Base-by-base conservation (phyloP, 768 basidiomycete species). In the Dioszegia aurantiaca region DNA sequence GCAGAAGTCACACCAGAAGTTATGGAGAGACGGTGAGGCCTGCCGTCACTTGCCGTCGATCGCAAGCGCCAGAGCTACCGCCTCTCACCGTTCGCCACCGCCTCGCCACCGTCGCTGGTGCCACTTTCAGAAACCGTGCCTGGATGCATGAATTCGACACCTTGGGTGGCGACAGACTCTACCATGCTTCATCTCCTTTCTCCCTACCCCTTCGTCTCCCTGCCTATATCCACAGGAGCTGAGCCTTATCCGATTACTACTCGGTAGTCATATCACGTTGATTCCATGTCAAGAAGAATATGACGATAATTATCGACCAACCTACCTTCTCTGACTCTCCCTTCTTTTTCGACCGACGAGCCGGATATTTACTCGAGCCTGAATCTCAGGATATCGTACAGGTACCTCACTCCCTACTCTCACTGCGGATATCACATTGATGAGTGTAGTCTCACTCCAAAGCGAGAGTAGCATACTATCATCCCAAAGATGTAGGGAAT, bases 391-490 rank as follows among this genome's bases (percentile, higher is more conserved):
- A 60, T 37, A 44, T 62, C 24, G 65, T 77, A 21, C 69, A 71
- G 56, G 78, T 78, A 39, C 59, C 74, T 69, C 31, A 9, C 43
- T n/a, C 0, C 31, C 11, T 27, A 2, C 12, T 24, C 41, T 16
- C 19, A 42, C 33, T n/a, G 40, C 14, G 6, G 40, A 8, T 42
- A 42, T 42, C 17, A 19, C n/a, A 24, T 28, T 55, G 27, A 9
- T 27, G 42, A 4, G 36, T 42, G 17, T 57, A 86, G 84, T 81
- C 87, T 2, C 89, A 94, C 78, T 90, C 88, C 43, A 82, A 87
- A 21, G 89, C 90, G 0, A 85, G 89, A 64, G 95, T 99, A 9
- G 92, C 93, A 1, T 99, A 98, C 77, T 99, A 93, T 78, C 92
- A 88, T 67, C 91, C 95, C 0, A 87, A 88, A 78, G 89, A 87